Evolutionary conservation across 768 basidiomycete genomes (phyloP).

Genomic region (Heimioporus sp.): DNA sequence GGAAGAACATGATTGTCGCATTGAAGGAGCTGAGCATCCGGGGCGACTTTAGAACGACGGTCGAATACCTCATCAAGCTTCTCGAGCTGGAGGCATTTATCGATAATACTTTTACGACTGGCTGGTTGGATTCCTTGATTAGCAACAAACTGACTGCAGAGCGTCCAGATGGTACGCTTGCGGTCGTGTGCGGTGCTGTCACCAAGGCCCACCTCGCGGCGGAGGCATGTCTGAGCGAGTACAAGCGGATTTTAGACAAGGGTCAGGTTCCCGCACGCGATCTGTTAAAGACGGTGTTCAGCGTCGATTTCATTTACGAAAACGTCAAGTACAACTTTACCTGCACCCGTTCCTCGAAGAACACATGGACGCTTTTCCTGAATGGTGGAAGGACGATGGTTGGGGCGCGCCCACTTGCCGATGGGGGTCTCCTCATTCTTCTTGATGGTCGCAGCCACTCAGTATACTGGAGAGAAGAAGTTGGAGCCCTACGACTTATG

Average conservation of each 20-base stretch:
- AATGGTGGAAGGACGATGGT: conserved; percentile 94
- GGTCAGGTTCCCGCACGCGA: conserved; percentile 96
- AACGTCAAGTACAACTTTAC: conserved; percentile 95
- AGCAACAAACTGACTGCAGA: conserved; percentile 97
- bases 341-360: conserved; percentile 84
- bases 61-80: conserved; percentile 98
- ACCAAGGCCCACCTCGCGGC: conserved; percentile 91
- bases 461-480: conserved; percentile 97
- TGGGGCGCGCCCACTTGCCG: conserved; percentile 88
- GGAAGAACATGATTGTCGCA: conserved; percentile 99
- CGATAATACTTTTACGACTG: conserved; percentile 97
- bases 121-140: conserved; percentile 97
- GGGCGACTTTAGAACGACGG: conserved; percentile 97
- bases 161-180: conserved; percentile 87
- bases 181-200: conserved; percentile 94
- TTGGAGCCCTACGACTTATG: conserved; percentile 88
- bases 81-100: conserved; percentile 95
- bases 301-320: conserved; percentile 97
- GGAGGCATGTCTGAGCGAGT: conserved; percentile 87
- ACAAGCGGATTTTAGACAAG: conserved; percentile 94
- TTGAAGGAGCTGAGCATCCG: conserved; percentile 98
- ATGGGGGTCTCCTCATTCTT: conserved; percentile 89
- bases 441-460: conserved; percentile 96
- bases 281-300: conserved; percentile 93
- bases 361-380: conserved; percentile 91